A percentile compares a stretch with the other conserved stretches of the same genome.
These are phyloP conservation scores for Cystofilobasidium macerans DNA, from an alignment of 768 basidiomycete species.

Conservation along the genomic window DNA sequence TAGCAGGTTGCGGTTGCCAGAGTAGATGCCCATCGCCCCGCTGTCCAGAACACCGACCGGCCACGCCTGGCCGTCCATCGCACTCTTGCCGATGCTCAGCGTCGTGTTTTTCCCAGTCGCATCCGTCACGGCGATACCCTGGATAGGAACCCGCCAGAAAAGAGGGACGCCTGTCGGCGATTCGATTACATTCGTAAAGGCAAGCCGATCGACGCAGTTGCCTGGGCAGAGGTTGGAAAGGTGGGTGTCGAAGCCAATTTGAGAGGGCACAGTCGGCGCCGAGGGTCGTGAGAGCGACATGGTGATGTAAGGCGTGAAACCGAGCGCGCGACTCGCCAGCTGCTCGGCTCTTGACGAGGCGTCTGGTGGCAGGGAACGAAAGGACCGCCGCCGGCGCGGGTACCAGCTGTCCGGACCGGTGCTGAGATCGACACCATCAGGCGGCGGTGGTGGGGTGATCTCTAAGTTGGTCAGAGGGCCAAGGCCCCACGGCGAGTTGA, in stretches of 20 bases:
- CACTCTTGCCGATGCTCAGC: background rate
- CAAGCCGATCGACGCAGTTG: background rate
- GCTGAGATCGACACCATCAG: background rate
- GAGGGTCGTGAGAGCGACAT: slow-evolving; percentile 14
- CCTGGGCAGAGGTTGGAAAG: slow-evolving; percentile 10
- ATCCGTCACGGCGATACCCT: slow-evolving; percentile 10
- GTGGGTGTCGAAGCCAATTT: slow-evolving; percentile 21
- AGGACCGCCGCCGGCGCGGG: background rate
- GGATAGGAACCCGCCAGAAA: slow-evolving; percentile 19
- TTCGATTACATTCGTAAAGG: slow-evolving; percentile 17
- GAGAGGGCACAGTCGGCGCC: slow-evolving; percentile 7
- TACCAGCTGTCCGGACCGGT: background rate
- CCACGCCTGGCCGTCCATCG: slow-evolving; percentile 15
- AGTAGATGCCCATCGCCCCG: slow-evolving; percentile 22
- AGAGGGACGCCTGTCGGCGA: slow-evolving; percentile 12
- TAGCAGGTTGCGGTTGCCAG: slow-evolving; percentile 2
- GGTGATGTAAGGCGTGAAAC: slow-evolving; percentile 14
- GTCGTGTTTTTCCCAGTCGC: background rate
- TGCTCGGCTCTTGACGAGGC: too few relatives aligned
- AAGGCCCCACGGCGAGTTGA: slow-evolving; percentile 1
- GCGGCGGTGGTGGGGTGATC: slow-evolving; percentile 6
- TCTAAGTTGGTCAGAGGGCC: slow-evolving; percentile 21
- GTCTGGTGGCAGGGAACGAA: background rate
- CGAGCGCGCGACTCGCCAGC: background rate
- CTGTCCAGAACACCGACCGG: slow-evolving; percentile 22